Base-by-base conservation (phyloP, 345 rosid genomes). In the Citrus cavaleriei region DNA sequence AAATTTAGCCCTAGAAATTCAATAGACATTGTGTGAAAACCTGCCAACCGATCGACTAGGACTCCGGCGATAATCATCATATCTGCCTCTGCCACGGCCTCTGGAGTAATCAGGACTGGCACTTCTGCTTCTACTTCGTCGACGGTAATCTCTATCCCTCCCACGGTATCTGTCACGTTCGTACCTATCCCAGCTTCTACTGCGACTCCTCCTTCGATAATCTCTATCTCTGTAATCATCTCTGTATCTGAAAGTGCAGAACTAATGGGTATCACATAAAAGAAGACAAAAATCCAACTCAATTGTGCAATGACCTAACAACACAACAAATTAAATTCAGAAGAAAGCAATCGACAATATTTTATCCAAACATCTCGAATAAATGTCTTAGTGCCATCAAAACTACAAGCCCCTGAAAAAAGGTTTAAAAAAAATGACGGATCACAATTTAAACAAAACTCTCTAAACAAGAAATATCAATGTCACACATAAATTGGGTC, bases 101-200 rank as follows among this genome's bases (percentile, higher is more conserved):
- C 70, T 89, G 59, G 62, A 27, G 46, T 77, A 77, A 72, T 83
- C 89, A 63, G 89, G 93, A 68, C 95, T 90, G 0, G 73, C 85
- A 80, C 92, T 91, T 66, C 86, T 87, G 77, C 91, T 89, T 88
- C 89, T 87, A 67, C 93, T 88, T 57, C 85, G 86, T 2, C 84
- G 87, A 40, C 66, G 88, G 78, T 86, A 81, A 76, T 88, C 89
- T 77, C 85, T 87, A 68, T 85, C 89, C 81, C 70, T 90, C 67
- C 88, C 92, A 66, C 83, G 85, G 84, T 86, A 74, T 78, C 84
- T 86, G 10, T 88, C 91, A 77, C 81, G 89, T 4, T 84, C 89
- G 78, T 79, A 81, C 81, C 90, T 80, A 28, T 89, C 91, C 42
- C 46, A 75, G 77, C 95, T 89, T 80, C 89, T 85, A 30, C 94